Conservation (phyloP, 495 filamentous ascomycete species). For the Trichoderma parareesei region DNA sequence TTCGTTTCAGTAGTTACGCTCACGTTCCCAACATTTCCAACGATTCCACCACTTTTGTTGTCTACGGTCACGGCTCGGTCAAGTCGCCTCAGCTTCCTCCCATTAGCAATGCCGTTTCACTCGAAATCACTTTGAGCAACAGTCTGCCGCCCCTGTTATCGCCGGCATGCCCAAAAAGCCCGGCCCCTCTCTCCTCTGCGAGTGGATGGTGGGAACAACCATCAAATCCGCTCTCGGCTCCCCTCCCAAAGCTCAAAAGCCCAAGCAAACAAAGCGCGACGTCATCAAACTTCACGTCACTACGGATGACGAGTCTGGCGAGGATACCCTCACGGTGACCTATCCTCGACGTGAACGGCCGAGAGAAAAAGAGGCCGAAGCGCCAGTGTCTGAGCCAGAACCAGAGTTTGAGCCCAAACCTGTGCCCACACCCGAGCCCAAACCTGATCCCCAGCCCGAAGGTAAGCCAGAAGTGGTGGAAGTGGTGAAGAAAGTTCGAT, state of each 20-base stretch:
- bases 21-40: not conserved
- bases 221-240: slow-evolving; percentile 13
- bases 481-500: slow-evolving; percentile 19
- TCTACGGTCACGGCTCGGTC: too few relatives aligned
- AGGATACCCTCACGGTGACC: slow-evolving; percentile 28
- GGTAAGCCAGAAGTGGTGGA: not conserved
- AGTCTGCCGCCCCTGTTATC: not conserved
- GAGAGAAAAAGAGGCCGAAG: slow-evolving; percentile 9
- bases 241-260: not conserved
- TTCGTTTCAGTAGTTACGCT: not conserved
- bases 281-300: slow-evolving; percentile 26
- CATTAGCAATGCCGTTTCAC: not conserved
- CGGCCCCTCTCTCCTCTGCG: slow-evolving; percentile 22
- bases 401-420: not conserved
- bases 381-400: not conserved
- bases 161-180: slow-evolving; percentile 16
- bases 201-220: slow-evolving; percentile 37
- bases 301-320: slow-evolving; percentile 31
- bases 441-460: not conserved
- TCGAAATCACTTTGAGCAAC: not conserved
- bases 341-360: slow-evolving; percentile 21
- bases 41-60: not conserved
- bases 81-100: not conserved
- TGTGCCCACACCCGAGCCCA: not conserved
- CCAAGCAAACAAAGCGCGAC: slow-evolving; percentile 15